These are phyloP conservation scores for Pestalotiopsis sp. DNA, from an alignment of 2,329 filamentous ascomycete genomes.

Conservation along the genomic window DNA sequence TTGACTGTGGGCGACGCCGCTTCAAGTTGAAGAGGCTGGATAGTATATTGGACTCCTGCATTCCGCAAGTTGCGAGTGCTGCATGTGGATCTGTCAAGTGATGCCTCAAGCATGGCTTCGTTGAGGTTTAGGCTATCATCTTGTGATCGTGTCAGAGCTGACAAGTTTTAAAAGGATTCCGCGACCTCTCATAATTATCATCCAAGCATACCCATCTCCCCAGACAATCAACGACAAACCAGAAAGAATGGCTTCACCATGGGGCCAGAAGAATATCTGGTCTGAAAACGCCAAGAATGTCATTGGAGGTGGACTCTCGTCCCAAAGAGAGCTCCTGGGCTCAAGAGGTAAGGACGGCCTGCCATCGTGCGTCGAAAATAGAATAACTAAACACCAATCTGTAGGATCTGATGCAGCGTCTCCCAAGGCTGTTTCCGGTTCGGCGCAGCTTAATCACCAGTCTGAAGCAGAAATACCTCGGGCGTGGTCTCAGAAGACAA, in stretches of 20 bases:
- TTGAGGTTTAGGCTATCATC: neutral
- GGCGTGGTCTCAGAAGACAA: slow-evolving; percentile 40
- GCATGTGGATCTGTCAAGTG: neutral
- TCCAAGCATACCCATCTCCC: neutral
- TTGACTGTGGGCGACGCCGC: neutral
- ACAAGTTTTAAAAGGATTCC: slow-evolving; percentile 8
- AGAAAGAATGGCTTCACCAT: slow-evolving; percentile 2
- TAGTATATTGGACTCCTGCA: neutral
- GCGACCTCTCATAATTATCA: neutral
- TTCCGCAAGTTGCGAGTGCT: neutral
- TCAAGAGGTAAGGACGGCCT: slow-evolving; percentile 50
- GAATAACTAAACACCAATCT: slow-evolving; percentile 21
- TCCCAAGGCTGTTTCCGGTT: slow-evolving; percentile 64
- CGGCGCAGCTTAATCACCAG: slow-evolving; percentile 67
- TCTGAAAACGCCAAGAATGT: slow-evolving; percentile 12
- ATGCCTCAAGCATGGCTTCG: neutral
- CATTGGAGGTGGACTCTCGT: slow-evolving; percentile 8
- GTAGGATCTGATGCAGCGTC: slow-evolving; percentile 41
- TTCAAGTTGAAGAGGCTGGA: neutral
- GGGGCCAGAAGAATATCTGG: slow-evolving; percentile 5
- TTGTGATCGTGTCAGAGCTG: neutral
- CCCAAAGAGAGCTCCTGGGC: slow-evolving; percentile 41
- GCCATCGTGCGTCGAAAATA: neutral
- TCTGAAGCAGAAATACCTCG: slow-evolving; percentile 64
- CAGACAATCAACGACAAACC: slow-evolving; percentile 9